These are phyloP conservation scores for Scutellaria galericulata DNA, from an alignment of 257 asterid species.

Conservation along the genomic window DNA sequence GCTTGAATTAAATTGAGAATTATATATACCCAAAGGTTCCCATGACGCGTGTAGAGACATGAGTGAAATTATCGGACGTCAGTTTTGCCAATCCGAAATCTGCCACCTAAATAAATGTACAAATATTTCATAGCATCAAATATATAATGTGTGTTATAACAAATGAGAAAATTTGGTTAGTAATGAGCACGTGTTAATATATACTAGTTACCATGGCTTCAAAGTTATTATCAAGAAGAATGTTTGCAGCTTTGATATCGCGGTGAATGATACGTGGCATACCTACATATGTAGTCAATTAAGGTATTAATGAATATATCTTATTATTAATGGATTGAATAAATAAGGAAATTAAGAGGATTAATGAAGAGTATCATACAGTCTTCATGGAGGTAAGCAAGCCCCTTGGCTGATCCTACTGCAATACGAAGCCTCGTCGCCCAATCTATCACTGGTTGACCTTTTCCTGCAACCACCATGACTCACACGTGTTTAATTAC, in stretches of 20 bases:
- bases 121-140: neutral
- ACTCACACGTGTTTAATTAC: neutral
- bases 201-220: constrained; percentile 74
- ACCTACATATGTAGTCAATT: constrained; percentile 38
- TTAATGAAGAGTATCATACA: constrained; percentile 47
- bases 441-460: constrained; percentile 80
- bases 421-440: constrained; percentile 77
- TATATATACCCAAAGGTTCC: constrained; percentile 83
- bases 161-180: neutral
- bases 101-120: constrained; percentile 65
- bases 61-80: constrained; percentile 79
- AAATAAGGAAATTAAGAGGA: neutral
- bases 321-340: neutral
- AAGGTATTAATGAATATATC: neutral
- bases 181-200: neutral
- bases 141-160: too few relatives aligned
- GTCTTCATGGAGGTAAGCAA: constrained; percentile 93
- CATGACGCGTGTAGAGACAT: constrained; percentile 98
- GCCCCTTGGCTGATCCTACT: constrained; percentile 90
- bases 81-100: constrained; percentile 97
- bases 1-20: too few relatives aligned
- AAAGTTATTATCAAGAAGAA: constrained; percentile 58
- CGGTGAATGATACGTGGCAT: constrained; percentile 66
- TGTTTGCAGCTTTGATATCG: constrained; percentile 66
- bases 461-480: constrained; percentile 56